Conservation (phyloP, 805 yeast species). For the Schizosaccharomyces lindneri region DNA sequence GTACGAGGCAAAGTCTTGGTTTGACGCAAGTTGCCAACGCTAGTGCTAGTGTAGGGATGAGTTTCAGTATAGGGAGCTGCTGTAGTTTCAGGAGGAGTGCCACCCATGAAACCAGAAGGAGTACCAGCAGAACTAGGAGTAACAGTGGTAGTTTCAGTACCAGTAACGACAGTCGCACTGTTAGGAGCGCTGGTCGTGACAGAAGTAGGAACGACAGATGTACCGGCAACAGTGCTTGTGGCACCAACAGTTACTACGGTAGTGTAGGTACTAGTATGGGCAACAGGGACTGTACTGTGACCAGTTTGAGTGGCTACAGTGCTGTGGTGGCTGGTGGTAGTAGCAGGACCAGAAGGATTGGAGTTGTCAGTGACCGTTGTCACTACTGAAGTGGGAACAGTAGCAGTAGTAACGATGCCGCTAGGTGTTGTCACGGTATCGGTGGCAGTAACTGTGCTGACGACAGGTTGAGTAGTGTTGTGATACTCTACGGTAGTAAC, state of each 20-base stretch:
- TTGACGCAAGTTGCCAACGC: neutral
- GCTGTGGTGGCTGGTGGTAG: neutral
- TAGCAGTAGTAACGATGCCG: neutral
- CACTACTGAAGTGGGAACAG: neutral
- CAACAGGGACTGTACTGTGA: neutral
- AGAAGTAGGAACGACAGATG: too few species aligned
- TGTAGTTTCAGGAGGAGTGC: neutral
- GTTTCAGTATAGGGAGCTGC: neutral
- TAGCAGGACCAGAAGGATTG: neutral
- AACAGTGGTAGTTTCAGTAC: neutral
- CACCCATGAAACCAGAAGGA: neutral
- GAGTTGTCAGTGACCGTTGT: neutral
- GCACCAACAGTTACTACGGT: neutral
- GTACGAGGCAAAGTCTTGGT: neutral
- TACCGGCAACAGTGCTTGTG: neutral
- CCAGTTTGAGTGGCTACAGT: neutral
- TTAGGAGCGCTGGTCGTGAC: neutral
- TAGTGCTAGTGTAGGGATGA: neutral
- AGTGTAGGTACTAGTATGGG: neutral
- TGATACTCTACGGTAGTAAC: neutral
- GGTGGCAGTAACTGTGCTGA: neutral
- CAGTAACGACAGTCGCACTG: neutral
- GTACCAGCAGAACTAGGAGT: neutral
- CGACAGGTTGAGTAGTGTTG: neutral
- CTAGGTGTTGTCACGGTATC: neutral